Conservation (phyloP, 192 early-diverging fungal species). For the Gaertneriomyces sp. region DNA sequence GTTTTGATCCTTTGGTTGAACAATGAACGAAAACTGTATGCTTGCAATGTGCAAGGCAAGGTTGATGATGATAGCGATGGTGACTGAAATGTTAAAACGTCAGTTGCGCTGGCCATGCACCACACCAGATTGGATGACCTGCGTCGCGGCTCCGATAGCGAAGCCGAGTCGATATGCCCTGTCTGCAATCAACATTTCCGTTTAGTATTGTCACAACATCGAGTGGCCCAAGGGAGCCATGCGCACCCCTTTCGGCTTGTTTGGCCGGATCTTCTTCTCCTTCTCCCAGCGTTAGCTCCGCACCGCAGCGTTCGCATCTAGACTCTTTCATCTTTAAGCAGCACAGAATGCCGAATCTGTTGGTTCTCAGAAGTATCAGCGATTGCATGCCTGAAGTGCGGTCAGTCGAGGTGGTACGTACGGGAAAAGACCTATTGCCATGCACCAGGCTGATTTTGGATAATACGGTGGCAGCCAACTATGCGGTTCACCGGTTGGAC, state of each 20-base stretch:
- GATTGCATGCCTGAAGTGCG: background rate
- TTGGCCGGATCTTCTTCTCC: conserved; percentile 20
- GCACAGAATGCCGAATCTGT: conserved; percentile 20
- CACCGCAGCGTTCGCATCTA: conserved; percentile 11
- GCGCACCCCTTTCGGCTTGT: conserved; percentile 5
- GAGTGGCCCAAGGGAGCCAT: background rate
- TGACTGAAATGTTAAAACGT: too few relatives aligned
- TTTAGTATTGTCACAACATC: background rate
- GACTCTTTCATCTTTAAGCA: conserved; percentile 15
- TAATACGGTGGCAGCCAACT: conserved; percentile 22
- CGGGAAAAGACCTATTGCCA: conserved; percentile 15
- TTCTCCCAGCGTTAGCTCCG: conserved; percentile 13
- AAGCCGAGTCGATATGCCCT: conserved; percentile 27
- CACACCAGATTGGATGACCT: background rate
- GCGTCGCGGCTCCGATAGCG: conserved; percentile 19
- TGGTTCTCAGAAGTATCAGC: background rate
- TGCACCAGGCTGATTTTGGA: conserved; percentile 11
- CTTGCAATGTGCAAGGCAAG: too few relatives aligned
- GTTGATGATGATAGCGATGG: too few relatives aligned
- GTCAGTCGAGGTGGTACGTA: background rate
- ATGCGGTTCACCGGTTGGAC: conserved; percentile 1
- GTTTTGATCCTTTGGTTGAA: too few relatives aligned
- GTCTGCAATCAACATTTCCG: conserved; percentile 6
- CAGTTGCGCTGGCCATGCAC: too few relatives aligned
- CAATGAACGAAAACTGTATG: too few relatives aligned